Conservation (phyloP, 768 basidiomycete species). For the Boletellus ananiceps region DNA sequence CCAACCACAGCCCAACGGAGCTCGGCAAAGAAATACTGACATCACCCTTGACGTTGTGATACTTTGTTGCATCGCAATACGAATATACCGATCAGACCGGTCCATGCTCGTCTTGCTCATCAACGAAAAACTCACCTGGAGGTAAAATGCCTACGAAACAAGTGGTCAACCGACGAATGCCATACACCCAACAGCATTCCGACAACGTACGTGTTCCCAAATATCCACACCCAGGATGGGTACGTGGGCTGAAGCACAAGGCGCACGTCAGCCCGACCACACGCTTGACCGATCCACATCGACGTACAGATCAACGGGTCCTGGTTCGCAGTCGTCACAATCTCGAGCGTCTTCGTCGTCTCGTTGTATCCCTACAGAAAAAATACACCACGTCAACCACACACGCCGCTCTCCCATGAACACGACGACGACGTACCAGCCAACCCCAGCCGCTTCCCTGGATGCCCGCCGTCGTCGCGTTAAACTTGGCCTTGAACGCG, state of each 20-base stretch:
- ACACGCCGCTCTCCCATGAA: background rate
- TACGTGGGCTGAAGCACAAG: constrained; percentile 52
- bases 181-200: constrained; percentile 3
- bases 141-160: constrained; percentile 59
- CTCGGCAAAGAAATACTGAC: constrained; percentile 44
- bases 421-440: constrained; percentile 51
- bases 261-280: constrained; percentile 6
- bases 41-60: constrained; percentile 90
- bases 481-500: constrained; percentile 80
- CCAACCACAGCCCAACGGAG: background rate
- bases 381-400: background rate
- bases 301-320: constrained; percentile 75
- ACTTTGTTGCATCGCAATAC: constrained; percentile 40
- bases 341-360: constrained; percentile 69
- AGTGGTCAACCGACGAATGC: background rate
- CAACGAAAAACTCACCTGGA: constrained; percentile 20
- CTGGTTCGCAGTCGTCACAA: constrained; percentile 93
- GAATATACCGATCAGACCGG: constrained; percentile 16
- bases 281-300: too few relatives aligned
- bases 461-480: constrained; percentile 82
- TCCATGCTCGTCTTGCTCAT: too few relatives aligned
- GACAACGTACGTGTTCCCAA: constrained; percentile 79
- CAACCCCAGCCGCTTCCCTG: constrained; percentile 99
- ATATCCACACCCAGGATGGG: constrained; percentile 96
- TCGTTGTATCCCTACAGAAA: constrained; percentile 61